Conservation (phyloP, 202 grass and related monocot species). For the Alloteropsis angusta region DNA sequence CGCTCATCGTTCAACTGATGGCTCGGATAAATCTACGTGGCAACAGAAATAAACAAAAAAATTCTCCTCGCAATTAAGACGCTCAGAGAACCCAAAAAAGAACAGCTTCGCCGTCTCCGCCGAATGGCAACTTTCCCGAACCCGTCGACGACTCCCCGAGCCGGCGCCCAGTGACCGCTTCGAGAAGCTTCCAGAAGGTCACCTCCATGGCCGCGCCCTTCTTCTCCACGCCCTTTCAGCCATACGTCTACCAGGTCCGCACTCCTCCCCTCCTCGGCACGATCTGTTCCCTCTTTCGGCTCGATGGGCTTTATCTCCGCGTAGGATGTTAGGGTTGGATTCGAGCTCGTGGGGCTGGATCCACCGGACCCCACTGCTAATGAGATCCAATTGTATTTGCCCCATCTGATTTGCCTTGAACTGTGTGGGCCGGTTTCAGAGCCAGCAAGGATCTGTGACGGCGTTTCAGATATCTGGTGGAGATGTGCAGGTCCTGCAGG, state of each 20-base stretch:
- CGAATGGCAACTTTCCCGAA: conserved; percentile 23
- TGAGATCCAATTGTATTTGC: not conserved
- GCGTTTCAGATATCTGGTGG: conserved; percentile 94
- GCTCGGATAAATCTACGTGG: not conserved
- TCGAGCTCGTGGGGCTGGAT: conserved; percentile 28
- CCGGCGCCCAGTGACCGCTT: conserved; percentile 25
- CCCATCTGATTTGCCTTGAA: conserved; percentile 25
- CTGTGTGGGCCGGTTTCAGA: conserved; percentile 33
- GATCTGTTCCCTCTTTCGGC: conserved; percentile 11
- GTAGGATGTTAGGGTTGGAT: conserved; percentile 30
- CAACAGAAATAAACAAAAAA: not conserved
- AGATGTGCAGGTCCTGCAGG: conserved; percentile 91
- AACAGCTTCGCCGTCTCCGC: too few relatives aligned
- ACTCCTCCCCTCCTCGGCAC: not conserved
- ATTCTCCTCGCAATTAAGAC: conserved; percentile 6
- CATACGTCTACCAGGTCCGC: conserved; percentile 86
- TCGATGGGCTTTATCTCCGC: not conserved
- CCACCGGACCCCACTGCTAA: not conserved
- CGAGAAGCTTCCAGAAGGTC: conserved; percentile 26
- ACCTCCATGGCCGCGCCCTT: conserved; percentile 87
- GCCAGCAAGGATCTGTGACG: conserved; percentile 57
- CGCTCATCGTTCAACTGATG: not conserved
- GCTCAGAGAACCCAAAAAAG: not conserved
- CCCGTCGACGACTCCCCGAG: conserved; percentile 17
- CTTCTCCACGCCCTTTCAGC: conserved; percentile 85